These are phyloP conservation scores for Suhomyces taliae DNA, from an alignment of 1,139 yeast species.

Conservation along the genomic window DNA sequence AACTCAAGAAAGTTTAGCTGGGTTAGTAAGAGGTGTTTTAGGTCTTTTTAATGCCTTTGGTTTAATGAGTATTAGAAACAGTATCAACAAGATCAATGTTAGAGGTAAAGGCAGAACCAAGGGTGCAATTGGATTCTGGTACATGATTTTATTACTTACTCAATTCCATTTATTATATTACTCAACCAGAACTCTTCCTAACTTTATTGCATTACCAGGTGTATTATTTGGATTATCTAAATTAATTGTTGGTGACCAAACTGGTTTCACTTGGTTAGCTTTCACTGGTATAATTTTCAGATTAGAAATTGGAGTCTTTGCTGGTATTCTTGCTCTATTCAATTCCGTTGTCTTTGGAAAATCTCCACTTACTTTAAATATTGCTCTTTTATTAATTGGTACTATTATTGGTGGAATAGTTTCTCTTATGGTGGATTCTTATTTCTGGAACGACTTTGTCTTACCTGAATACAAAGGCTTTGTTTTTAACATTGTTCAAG, in stretches of 20 bases:
- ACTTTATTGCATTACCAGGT: constrained; percentile 79
- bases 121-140: constrained; percentile 54
- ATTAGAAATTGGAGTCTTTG: constrained; percentile 66
- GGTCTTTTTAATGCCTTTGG: constrained; percentile 49
- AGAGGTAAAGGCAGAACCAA: constrained; percentile 14
- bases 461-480: constrained; percentile 79
- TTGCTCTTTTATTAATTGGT: constrained; percentile 53
- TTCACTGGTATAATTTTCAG: constrained; percentile 71
- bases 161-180: constrained; percentile 84
- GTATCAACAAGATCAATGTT: constrained; percentile 26
- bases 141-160: constrained; percentile 51
- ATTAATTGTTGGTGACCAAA: constrained; percentile 49
- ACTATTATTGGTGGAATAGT: constrained; percentile 49
- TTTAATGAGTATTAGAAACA: constrained; percentile 28
- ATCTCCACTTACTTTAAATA: constrained; percentile 35
- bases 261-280: constrained; percentile 60
- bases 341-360: constrained; percentile 46
- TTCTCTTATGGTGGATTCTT: constrained; percentile 63
- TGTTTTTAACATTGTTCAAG: constrained; percentile 68
- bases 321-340: constrained; percentile 44
- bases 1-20: constrained; percentile 47
- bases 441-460: constrained; percentile 61
- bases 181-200: constrained; percentile 80
- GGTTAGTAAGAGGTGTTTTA: constrained; percentile 50
- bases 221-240: constrained; percentile 57